These are phyloP conservation scores for Suhomyces bolitotheri DNA, from an alignment of 1,139 yeast genomes.

Conservation along the genomic window DNA sequence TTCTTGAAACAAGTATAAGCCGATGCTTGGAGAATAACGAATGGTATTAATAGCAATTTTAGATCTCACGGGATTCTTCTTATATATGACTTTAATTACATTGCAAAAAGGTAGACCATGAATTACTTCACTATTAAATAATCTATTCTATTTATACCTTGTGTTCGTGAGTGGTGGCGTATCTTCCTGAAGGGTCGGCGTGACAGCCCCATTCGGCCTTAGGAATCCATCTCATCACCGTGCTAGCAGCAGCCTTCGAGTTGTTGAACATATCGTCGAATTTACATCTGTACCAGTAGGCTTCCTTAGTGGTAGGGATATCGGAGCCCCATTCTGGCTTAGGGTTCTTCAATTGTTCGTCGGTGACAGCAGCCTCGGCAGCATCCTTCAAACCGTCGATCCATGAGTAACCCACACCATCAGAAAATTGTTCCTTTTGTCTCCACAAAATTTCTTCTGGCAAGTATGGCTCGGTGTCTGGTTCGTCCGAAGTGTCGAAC, in stretches of 20 bases:
- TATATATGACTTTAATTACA: no score
- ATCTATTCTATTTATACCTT: constrained; percentile 33
- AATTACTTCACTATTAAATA: no score
- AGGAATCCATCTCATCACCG: constrained; percentile 99
- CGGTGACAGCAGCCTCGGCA: constrained; percentile 82
- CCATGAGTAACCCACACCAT: constrained; percentile 99
- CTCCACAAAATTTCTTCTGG: constrained; percentile 98
- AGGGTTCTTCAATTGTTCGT: constrained; percentile 85
- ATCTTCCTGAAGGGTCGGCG: constrained; percentile 98
- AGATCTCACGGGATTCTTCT: no score
- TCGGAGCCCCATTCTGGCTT: constrained; percentile 96
- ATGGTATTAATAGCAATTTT: background rate
- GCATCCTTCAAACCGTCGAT: constrained; percentile 96
- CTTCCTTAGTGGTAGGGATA: constrained; percentile 96
- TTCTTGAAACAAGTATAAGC: constrained; percentile 22
- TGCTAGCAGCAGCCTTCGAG: constrained; percentile 86
- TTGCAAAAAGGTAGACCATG: no score
- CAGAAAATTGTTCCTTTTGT: constrained; percentile 99
- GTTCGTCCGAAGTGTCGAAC: constrained; percentile 81
- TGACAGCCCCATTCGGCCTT: constrained; percentile 99
- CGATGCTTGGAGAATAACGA: background rate
- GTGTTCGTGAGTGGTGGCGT: constrained; percentile 80
- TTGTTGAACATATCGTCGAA: constrained; percentile 87
- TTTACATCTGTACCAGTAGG: constrained; percentile 97
- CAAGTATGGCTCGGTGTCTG: constrained; percentile 74